Percentiles rank a stretch among this genome's conserved stretches.
Evolutionary conservation across 2,329 filamentous ascomycete genomes (phyloP).

Genomic region (Eurotiales sp.): DNA sequence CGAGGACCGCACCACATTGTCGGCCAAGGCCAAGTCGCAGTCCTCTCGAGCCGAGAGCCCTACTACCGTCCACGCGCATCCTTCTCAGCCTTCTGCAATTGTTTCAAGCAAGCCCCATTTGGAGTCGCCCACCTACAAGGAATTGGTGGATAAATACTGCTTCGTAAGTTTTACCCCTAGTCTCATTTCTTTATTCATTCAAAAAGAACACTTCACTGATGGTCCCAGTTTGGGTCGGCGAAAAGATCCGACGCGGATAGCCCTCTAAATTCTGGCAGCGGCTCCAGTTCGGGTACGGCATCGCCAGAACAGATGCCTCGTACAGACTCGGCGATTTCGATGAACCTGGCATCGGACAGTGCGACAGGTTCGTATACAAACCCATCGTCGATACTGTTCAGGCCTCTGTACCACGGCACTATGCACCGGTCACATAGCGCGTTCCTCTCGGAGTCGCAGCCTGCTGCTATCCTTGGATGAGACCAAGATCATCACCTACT

Average conservation of each 20-base stretch:
- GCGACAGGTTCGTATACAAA: conserved; percentile 28
- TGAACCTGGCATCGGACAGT: neutral
- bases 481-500: no score
- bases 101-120: conserved; percentile 63
- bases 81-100: conserved; percentile 47
- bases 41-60: conserved; percentile 14
- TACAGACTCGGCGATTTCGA: conserved; percentile 11
- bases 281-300: conserved; percentile 11
- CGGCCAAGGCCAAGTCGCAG: conserved; percentile 49
- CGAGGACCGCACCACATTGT: conserved; percentile 60
- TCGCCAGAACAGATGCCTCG: conserved; percentile 3
- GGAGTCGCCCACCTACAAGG: conserved; percentile 86
- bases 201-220: conserved; percentile 33
- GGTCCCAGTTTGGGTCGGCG: conserved; percentile 48
- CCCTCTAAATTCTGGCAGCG: conserved; percentile 6
- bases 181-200: conserved; percentile 18
- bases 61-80: conserved; percentile 17
- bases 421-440: conserved; percentile 32
- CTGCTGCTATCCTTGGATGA: conserved; percentile 41
- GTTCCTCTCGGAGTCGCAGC: conserved; percentile 44
- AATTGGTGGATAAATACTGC: conserved; percentile 98
- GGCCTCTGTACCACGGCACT: conserved; percentile 39
- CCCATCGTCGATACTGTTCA: conserved; percentile 36
- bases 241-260: conserved; percentile 26
- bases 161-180: conserved; percentile 74